Evolutionary conservation across 2,329 filamentous ascomycete species (phyloP).

Genomic region (Colletotrichum paranaense): DNA sequence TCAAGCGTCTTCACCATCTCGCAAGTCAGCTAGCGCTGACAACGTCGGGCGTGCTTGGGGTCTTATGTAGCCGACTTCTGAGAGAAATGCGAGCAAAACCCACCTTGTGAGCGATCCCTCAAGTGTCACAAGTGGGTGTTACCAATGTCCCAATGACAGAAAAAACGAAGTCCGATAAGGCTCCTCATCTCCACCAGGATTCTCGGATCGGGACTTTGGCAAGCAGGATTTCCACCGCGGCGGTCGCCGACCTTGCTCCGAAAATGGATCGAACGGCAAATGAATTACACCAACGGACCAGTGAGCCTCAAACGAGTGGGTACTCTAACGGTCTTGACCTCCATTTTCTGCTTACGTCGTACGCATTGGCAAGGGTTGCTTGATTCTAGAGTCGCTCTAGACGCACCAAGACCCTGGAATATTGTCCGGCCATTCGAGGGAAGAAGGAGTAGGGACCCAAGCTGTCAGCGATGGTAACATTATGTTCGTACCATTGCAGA

Average conservation of each 20-base stretch:
- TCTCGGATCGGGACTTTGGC: neutral
- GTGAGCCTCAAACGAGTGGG: neutral
- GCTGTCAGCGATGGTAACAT: neutral
- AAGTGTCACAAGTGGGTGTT: neutral
- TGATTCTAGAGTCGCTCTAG: too few species aligned
- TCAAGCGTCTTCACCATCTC: neutral
- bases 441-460: neutral
- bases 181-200: neutral
- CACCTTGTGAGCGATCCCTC: neutral
- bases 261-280: neutral
- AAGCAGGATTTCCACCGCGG: neutral
- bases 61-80: neutral
- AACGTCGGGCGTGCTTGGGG: too few species aligned
- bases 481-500: neutral
- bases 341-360: too few species aligned
- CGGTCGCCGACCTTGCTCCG: neutral
- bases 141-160: neutral
- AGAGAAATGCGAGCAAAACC: neutral
- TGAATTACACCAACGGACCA: neutral
- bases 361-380: too few species aligned
- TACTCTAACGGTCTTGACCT: neutral
- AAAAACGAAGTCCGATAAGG: neutral
- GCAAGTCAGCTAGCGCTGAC: neutral
- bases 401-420: neutral
- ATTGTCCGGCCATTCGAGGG: neutral